A percentile compares a stretch with the other conserved stretches of the same genome.
These are phyloP conservation scores for Russula earlei DNA, from an alignment of 768 basidiomycete species.

Conservation along the genomic window DNA sequence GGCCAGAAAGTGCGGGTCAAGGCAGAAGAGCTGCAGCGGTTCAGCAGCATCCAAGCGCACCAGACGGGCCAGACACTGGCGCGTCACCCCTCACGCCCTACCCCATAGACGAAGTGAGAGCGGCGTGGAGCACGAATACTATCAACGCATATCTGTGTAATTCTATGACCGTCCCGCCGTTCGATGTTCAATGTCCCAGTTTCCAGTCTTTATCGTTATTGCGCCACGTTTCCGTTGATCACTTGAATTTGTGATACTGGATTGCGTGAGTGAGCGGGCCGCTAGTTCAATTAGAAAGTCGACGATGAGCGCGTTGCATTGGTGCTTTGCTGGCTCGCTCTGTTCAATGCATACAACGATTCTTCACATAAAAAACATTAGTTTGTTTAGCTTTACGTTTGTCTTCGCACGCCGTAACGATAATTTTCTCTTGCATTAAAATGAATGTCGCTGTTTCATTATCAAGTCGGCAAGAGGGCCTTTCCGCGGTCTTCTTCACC, in stretches of 20 bases:
- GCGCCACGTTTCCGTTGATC: not conserved
- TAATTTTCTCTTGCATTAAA: not conserved
- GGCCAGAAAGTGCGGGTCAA: constrained; percentile 71
- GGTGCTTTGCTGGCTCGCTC: not conserved
- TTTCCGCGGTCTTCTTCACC: no score
- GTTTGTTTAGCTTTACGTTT: no score
- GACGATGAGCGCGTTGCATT: not conserved
- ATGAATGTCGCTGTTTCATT: no score
- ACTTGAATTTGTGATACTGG: not conserved
- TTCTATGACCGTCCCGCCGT: not conserved
- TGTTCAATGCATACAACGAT: not conserved
- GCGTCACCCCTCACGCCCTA: constrained; percentile 54
- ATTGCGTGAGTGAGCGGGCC: not conserved
- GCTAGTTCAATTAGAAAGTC: not conserved
- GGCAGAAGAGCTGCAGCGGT: constrained; percentile 77
- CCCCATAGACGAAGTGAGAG: constrained; percentile 27
- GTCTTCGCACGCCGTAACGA: not conserved
- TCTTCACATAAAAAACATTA: not conserved
- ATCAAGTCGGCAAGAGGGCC: no score
- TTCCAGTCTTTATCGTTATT: not conserved
- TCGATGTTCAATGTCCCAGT: constrained; percentile 3
- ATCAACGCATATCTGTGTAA: constrained; percentile 3
- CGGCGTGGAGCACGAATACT: not conserved
- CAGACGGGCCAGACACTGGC: constrained; percentile 70
- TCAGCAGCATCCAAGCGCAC: constrained; percentile 79